Evolutionary conservation across 1,139 yeast species (phyloP).

Genomic region (Citeromyces siamensis): DNA sequence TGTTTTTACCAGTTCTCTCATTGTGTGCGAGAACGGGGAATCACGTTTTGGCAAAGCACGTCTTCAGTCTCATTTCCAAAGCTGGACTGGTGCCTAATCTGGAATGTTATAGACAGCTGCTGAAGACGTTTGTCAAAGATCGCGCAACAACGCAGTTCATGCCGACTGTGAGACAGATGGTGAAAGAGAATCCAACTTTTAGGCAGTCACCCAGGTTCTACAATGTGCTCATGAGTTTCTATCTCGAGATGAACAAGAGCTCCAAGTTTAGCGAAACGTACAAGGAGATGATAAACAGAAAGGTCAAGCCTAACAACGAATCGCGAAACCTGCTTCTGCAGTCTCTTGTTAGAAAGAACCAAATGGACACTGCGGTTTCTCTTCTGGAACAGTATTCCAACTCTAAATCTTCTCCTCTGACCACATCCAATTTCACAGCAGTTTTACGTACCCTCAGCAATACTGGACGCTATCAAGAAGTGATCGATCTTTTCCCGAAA

Average conservation of each 20-base stretch:
- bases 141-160: not conserved
- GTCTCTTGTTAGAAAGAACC: not conserved
- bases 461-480: conserved; percentile 1
- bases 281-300: not conserved
- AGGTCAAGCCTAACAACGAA: not conserved
- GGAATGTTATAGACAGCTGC: not conserved
- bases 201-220: conserved; percentile 1
- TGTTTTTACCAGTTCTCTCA: conserved; percentile 18
- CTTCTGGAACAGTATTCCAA: not conserved
- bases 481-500: conserved; percentile 5
- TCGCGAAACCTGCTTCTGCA: not conserved
- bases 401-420: not conserved
- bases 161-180: not conserved
- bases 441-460: not conserved
- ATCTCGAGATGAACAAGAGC: not conserved
- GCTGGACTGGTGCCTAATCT: conserved; percentile 9
- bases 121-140: conserved; percentile 2
- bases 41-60: conserved; percentile 18
- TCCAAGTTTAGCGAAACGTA: not conserved
- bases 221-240: conserved; percentile 1
- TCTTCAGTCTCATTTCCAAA: conserved; percentile 13
- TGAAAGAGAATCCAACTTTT: not conserved
- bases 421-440: not conserved
- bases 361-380: not conserved
- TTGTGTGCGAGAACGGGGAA: conserved; percentile 21